Evolutionary conservation across 805 yeast species (phyloP).

Genomic region (Spathaspora girioi): DNA sequence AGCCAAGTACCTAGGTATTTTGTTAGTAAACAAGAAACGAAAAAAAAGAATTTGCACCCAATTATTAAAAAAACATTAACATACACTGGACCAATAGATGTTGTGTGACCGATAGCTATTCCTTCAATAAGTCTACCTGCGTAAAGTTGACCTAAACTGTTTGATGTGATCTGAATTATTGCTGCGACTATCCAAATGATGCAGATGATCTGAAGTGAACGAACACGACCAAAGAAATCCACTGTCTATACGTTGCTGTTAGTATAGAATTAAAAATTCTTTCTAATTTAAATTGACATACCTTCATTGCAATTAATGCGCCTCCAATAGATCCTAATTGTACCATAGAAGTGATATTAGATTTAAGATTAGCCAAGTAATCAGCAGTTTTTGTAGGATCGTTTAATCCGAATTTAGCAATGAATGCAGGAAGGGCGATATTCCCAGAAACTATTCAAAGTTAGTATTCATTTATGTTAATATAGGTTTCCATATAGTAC

Average conservation of each 20-base stretch:
- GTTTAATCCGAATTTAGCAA: conserved; percentile 37
- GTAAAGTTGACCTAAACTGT: conserved; percentile 43
- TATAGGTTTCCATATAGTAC: not conserved
- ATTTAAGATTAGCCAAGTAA: conserved; percentile 40
- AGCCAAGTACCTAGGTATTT: conserved; percentile 29
- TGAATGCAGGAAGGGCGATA: conserved; percentile 40
- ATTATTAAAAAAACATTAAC: not conserved
- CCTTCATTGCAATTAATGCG: conserved; percentile 21
- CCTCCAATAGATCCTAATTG: conserved; percentile 54
- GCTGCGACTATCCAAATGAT: conserved; percentile 43
- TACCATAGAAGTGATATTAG: conserved; percentile 56
- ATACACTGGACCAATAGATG: conserved; percentile 47
- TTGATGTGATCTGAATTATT: conserved; percentile 44
- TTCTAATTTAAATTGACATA: not conserved
- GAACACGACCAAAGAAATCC: conserved; percentile 40
- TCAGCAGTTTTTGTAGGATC: conserved; percentile 30
- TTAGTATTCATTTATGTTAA: not conserved
- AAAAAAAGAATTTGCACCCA: not conserved
- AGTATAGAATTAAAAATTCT: not conserved
- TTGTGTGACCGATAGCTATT: conserved; percentile 51
- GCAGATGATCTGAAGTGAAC: conserved; percentile 42
- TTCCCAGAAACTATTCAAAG: conserved; percentile 31
- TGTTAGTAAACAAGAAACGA: not conserved
- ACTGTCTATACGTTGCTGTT: conserved; percentile 8
- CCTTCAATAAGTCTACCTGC: conserved; percentile 55